Base-by-base conservation (phyloP, 495 filamentous ascomycete species). In the Penicillium turbatum region DNA sequence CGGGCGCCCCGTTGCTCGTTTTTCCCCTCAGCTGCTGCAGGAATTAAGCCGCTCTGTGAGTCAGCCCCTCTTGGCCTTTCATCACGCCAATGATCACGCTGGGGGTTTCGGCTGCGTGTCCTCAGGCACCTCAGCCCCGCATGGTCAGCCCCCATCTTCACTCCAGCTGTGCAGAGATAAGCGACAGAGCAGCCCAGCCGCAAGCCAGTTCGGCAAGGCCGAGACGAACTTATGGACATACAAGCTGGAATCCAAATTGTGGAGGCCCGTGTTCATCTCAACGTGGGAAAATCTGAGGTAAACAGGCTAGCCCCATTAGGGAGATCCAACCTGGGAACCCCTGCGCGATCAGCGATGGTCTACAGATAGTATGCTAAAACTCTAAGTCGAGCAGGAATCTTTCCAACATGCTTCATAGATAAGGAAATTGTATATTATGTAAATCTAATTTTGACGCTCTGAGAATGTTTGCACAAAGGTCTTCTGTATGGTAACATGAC, bases 401-500 rank as follows among this genome's bases (percentile, higher is more conserved):
- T 8, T 24, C 2, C 21, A 24, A 24, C 21, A 24, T 24, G n/a
- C 21, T 16, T 5, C 15, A 9, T 10, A 41, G 13, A 31, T 10
- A 26, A 8, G 12, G 11, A 32, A 19, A 1, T 6, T 16, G 3
- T 16, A 16, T 27, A 2, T n/a, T n/a, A n/a, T n/a, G n/a, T n/a
- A n/a, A n/a, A 6, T 0, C 37, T 37, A 48, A 7, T 42, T 30
- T 3, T 17, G 7, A 3, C 43, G 50, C 27, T 48, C 43, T 7
- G 19, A 24, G 1, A 54, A 43, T 15, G 21, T 17, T 16, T 48
- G 49, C 29, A 26, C 37, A 42, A 57, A 57, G 6, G 55, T 53
- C 21, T 53, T 35, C 15, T 54, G 35, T 15, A 57, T 45, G 2
- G 16, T 57, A 10, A 57, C 55, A 15, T 40, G 42, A 5, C 42